Evolutionary conservation across 169 alveolate genomes (phyloP), one percentile per base, ranked within the genome.

Genomic region (Plasmodium ovale): DNA sequence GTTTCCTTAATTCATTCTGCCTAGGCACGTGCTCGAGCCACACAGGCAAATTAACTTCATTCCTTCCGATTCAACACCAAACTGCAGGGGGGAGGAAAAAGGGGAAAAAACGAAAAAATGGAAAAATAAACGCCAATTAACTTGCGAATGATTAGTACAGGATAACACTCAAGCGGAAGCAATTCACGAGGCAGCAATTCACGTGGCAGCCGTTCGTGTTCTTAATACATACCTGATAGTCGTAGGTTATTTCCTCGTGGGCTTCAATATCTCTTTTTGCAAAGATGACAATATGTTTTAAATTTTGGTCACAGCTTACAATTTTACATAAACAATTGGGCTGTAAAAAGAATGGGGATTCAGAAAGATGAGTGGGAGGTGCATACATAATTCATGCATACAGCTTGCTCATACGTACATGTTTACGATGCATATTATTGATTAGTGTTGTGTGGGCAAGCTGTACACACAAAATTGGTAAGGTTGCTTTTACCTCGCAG

Each of bases 181-280:
- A 53, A 73, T 29, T 33, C 42, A 39, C 31, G 71, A 7, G 14
- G 23, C 35, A 67, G 25, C 14, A 62, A 58, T 37, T 16, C 7
- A 53, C 16, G 14, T n/a, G 0, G 12, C 12, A n/a, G 25, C 19
- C 6, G 16, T 47, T 39, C 21, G 16, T 3, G 16, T 37, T 25
- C 56, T 39, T 54, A 9, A 21, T 72, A 10, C 56, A 16, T 93
- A 93, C 96, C 79, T 96, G 97, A 92, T 98, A 98, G 92, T 98
- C 99, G 93, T 98, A 98, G 12, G 99, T 98, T 29, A 98, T 95
- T 94, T 98, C 99, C 87, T 98, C 99, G 56, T 98, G 99, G 31
- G 97, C 94, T 53, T 94, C 94, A 67, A 98, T 96, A 68, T 90
- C 95, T 58, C 95, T 94, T 94, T 97, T 98, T 33, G 99, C 99